Conservation (phyloP, 2,329 filamentous ascomycete genomes). For the Neonectria faginata region DNA sequence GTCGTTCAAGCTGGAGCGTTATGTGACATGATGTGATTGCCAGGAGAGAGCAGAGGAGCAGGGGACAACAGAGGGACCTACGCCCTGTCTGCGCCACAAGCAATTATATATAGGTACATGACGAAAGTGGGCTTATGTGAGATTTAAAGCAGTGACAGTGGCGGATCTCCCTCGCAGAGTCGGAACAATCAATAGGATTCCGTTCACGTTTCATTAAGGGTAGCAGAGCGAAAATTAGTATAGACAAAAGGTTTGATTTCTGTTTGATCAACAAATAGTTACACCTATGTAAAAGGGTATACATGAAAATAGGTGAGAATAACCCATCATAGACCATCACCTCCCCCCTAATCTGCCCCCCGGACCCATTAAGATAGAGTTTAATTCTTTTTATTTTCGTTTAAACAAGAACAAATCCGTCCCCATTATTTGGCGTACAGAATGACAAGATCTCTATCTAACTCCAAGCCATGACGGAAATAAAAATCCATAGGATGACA, state of each 20-base stretch:
- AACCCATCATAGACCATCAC: slow-evolving; percentile 14
- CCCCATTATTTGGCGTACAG: slow-evolving; percentile 24
- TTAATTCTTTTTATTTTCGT: slow-evolving; percentile 8
- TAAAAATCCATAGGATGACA: slow-evolving; percentile 20
- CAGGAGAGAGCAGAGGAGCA: background rate
- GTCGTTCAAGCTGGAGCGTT: background rate
- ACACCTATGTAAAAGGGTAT: slow-evolving; percentile 13
- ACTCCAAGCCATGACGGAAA: slow-evolving; percentile 35
- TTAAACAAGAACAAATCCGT: slow-evolving; percentile 13
- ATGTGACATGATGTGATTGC: background rate
- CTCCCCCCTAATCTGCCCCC: background rate
- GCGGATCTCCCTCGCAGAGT: too few relatives aligned
- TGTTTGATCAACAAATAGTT: slow-evolving; percentile 3
- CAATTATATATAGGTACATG: background rate
- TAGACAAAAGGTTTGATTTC: background rate
- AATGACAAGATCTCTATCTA: slow-evolving; percentile 32
- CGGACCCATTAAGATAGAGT: slow-evolving; percentile 2
- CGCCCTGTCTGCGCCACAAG: background rate
- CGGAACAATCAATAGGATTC: background rate
- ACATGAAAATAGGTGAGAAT: slow-evolving; percentile 8
- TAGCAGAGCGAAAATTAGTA: background rate
- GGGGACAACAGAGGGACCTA: background rate
- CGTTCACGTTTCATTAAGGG: background rate
- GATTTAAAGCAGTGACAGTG: background rate
- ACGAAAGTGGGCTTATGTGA: background rate